Conservation (phyloP, 2,329 filamentous ascomycete species). For the Aureobasidium sp. region DNA sequence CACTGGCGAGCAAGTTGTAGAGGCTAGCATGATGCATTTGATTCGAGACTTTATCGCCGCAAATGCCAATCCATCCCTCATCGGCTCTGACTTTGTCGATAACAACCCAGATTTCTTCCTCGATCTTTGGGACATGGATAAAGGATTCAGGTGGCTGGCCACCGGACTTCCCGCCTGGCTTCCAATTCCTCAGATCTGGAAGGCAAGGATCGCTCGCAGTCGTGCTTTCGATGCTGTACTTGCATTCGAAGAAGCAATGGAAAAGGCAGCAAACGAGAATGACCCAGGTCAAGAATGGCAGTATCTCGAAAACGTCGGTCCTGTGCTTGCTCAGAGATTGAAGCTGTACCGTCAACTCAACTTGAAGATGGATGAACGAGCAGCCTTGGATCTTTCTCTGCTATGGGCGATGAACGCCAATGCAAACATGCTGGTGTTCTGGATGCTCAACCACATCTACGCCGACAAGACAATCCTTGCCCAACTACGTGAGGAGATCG, state of each 20-base stretch:
- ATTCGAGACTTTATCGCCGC: constrained; percentile 50
- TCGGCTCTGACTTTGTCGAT: constrained; percentile 43
- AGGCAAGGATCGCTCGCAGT: constrained; percentile 35
- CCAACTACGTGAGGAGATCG: constrained; percentile 28
- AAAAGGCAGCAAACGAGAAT: constrained; percentile 23
- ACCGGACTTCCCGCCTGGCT: constrained; percentile 48
- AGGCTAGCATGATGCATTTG: constrained; percentile 44
- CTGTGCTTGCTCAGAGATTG: constrained; percentile 24
- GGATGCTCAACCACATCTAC: constrained; percentile 30
- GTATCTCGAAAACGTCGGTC: constrained; percentile 25
- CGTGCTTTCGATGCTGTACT: constrained; percentile 21
- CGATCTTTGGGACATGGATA: constrained; percentile 48
- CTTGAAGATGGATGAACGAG: constrained; percentile 25
- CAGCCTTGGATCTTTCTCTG: constrained; percentile 37
- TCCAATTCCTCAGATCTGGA: constrained; percentile 42
- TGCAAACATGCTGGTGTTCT: constrained; percentile 38
- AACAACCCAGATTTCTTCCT: constrained; percentile 45
- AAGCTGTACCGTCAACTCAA: constrained; percentile 24
- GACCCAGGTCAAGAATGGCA: constrained; percentile 27
- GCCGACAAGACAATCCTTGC: constrained; percentile 23
- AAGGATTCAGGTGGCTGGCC: constrained; percentile 44
- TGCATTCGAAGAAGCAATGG: constrained; percentile 25
- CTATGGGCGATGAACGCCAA: constrained; percentile 49
- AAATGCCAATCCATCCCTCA: constrained; percentile 40
- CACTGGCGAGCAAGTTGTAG: constrained; percentile 38